These are phyloP conservation scores for Cordyceps javanica DNA, from an alignment of 2,329 filamentous ascomycete genomes.

Conservation along the genomic window DNA sequence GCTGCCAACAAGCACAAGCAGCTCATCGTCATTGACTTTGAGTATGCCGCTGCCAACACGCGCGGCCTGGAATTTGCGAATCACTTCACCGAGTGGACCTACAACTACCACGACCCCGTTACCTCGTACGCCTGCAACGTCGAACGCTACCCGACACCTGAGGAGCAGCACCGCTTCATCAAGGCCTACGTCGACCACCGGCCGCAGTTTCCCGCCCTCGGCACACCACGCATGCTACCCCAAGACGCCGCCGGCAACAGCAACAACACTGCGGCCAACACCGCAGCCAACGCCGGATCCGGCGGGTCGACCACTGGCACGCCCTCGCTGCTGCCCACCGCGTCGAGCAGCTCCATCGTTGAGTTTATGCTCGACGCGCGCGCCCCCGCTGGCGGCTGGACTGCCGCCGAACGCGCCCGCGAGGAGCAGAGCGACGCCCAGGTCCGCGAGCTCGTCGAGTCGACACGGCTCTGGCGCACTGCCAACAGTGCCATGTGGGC, in stretches of 20 bases:
- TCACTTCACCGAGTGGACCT: conserved; percentile 97
- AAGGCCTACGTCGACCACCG: conserved; percentile 80
- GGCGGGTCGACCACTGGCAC: not conserved
- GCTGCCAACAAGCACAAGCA: conserved; percentile 94
- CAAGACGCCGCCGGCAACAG: conserved; percentile 34
- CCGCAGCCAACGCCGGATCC: conserved; percentile 18
- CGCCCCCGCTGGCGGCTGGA: conserved; percentile 48
- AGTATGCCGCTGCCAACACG: conserved; percentile 87
- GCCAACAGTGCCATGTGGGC: conserved; percentile 89
- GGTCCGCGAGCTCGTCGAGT: conserved; percentile 65
- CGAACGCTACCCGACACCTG: conserved; percentile 64
- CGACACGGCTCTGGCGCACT: conserved; percentile 78
- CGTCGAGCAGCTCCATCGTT: conserved; percentile 46
- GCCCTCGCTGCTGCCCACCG: conserved; percentile 31
- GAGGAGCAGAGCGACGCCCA: conserved; percentile 62
- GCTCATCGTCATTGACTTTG: conserved; percentile 95
- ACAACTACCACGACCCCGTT: conserved; percentile 82
- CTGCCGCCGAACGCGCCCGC: conserved; percentile 46
- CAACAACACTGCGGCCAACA: conserved; percentile 24
- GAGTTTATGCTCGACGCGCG: conserved; percentile 81
- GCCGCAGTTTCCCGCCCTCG: conserved; percentile 54
- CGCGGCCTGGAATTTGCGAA: conserved; percentile 91
- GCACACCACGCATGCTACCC: conserved; percentile 44
- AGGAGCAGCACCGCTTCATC: conserved; percentile 81
- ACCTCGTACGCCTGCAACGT: conserved; percentile 62